Conservation (phyloP, 345 rosid species). For the Clausena lansium region DNA sequence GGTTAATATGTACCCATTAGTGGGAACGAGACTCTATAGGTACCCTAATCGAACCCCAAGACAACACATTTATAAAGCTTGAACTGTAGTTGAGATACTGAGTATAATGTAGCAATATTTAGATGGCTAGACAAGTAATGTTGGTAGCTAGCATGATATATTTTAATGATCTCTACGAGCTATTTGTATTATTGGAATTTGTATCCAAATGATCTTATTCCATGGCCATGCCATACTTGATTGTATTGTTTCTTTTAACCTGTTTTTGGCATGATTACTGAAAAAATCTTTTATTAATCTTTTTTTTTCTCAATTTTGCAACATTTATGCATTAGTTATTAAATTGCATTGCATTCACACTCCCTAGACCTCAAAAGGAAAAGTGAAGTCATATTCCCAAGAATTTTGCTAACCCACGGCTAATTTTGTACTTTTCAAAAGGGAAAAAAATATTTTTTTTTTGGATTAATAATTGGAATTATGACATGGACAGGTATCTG, state of each 20-base stretch:
- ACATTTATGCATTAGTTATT: not conserved
- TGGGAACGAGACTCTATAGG: no score
- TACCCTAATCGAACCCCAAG: no score
- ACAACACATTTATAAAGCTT: no score
- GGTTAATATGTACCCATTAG: no score
- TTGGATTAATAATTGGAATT: not conserved
- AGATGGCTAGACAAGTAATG: no score
- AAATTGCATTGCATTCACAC: not conserved
- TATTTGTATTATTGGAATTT: not conserved
- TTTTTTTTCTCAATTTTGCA: no score
- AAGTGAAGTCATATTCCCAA: not conserved
- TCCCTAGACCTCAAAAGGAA: not conserved
- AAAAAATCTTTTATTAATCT: no score
- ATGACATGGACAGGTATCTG: slow-evolving; percentile 63
- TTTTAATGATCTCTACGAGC: not conserved
- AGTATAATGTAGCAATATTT: no score
- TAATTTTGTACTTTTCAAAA: not conserved
- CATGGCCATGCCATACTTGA: not conserved
- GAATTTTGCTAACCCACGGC: not conserved
- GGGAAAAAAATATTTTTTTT: not conserved
- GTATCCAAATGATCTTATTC: not conserved
- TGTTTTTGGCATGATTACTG: not conserved
- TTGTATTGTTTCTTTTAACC: no score
- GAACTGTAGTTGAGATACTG: no score
- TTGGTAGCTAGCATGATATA: no score